Base-by-base conservation (phyloP, 306 rosid species). In the Fagus sylvatica region DNA sequence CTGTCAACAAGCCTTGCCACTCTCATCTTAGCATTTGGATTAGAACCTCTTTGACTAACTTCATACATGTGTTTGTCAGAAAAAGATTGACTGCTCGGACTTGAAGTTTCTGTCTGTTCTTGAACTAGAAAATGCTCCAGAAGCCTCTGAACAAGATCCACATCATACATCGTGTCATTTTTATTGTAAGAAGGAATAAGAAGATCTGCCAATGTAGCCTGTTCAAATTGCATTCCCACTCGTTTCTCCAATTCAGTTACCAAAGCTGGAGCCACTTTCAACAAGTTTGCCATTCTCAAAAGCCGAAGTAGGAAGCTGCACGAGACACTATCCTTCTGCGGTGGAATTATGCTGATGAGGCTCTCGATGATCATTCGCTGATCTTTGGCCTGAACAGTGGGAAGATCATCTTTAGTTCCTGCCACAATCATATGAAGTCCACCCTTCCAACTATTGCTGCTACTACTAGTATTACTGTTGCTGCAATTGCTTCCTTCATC, bases 1-100 rank as follows among this genome's bases (percentile, higher is more conserved):
- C 99, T 96, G 42, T 96, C 99, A 53, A 96, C 97, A 81, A 96
- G 97, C 88, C 97, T 90, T 53, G 99, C 94, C 76, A 96, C 99
- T 78, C 96, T 91, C 87, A 91, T 83, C 88, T 96, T 96, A 16
- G 99, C 93, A 86, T 84, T 93, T 11, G 87, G 84, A n/a, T 78
- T 81, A 36, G 66, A 39, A n/a, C 76, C 89, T 72, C 88, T 76
- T 53, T 81, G 88, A 73, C 70, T 55, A 61, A 71, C 88, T 57
- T 85, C 88, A 61, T 81, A 71, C 82, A 84, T 60, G 72, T 85
- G 91, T 53, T 89, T 90, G 41, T 90, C 98, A 5, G 88, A 71
- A 57, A 86, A 88, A 0, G 94, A 77, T 33, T 83, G 90, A 28
- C 89, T 81, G 72, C 87, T 73, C 0, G 99, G 99, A 79, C 97